Evolutionary conservation across 805 yeast species (phyloP), one percentile per base, ranked within the genome.

Genomic region (Teunomyces panamensis): DNA sequence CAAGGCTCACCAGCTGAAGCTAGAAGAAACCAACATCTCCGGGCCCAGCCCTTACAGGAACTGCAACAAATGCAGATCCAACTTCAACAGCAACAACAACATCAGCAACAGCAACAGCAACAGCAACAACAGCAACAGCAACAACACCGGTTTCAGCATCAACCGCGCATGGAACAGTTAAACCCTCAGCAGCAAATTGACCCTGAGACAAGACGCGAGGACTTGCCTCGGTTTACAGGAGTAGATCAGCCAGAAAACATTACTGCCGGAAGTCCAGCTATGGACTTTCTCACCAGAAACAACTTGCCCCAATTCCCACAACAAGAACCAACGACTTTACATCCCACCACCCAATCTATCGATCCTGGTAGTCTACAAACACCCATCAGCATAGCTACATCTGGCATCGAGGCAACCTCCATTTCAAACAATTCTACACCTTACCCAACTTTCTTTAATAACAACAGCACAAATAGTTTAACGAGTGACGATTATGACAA

Each of bases 401-500:
- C 48, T n/a, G 43, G 43, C 29, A 36, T 44, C 11, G 50, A 44
- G 27, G 30, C 48, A 11, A 35, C 48, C 17, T 24, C 30, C 11
- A 44, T 44, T n/a, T 41, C 47, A 5, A 39, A 14, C 34, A 39
- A 29, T 16, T 26, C 34, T 2, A 29, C 39, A 26, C 47, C 51
- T 9, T 49, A 47, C 29, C 52, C 57, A 8, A 42, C 59, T 2
- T 63, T 57, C 43, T 61, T 59, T 52, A 56, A 58, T 48, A 56
- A 53, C 14, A 49, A 47, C 33, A 61, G 54, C 44, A 37, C 60
- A 26, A 56, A 55, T 48, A 62, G 55, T 47, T 58, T 70, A 42
- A 68, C 68, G 32, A 60, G 63, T 49, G 76, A 72, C 41, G 77
- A 73, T 49, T 70, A 65, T 52, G 75, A 72, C 28, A 67, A 56